phyloP scores from a whole-genome alignment of 352 stramenopile species.

The Phytophthora ramorum region DNA sequence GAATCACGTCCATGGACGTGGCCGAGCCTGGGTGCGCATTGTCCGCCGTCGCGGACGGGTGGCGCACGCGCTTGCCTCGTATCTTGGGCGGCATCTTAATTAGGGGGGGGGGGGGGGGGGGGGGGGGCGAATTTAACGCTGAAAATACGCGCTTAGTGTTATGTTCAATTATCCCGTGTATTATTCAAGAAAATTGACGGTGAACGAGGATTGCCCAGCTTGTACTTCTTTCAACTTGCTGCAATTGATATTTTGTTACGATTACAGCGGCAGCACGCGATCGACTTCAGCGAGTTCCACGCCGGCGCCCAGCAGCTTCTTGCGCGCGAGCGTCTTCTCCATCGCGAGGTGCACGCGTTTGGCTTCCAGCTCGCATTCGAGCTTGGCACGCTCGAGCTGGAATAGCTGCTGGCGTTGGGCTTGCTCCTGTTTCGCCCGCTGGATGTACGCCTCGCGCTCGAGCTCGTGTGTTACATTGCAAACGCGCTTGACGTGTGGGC shows the following conservation, averaged over 20 bases:
- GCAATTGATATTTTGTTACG: too few species aligned
- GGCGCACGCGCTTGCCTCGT: not conserved
- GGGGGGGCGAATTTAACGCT: not conserved
- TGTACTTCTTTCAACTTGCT: too few species aligned
- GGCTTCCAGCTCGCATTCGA: constrained; percentile 48
- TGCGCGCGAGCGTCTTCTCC: constrained; percentile 52
- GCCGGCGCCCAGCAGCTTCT: constrained; percentile 52
- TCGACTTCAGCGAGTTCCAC: constrained; percentile 47
- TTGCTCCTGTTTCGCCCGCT: constrained; percentile 37
- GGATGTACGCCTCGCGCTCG: constrained; percentile 30
- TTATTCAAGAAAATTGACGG: too few species aligned
- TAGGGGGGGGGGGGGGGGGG: not conserved
- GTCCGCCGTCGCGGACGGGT: constrained; percentile 25
- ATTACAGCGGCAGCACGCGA: constrained; percentile 49
- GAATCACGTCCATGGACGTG: constrained; percentile 43
- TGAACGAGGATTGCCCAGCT: too few species aligned
- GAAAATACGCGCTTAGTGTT: not conserved
- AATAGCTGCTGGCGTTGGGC: constrained; percentile 50
- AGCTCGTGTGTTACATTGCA: constrained; percentile 15
- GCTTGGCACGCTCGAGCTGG: constrained; percentile 52
- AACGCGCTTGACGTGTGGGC: constrained; percentile 12
- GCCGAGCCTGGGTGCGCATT: constrained; percentile 21
- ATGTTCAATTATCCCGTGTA: too few species aligned
- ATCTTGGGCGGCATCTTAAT: constrained; percentile 6
- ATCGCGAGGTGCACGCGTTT: constrained; percentile 49